A percentile compares a stretch with the other conserved stretches of the same genome.
Conservation (phyloP, 2,329 filamentous ascomycete genomes). For the Leptographium wingfieldii region DNA sequence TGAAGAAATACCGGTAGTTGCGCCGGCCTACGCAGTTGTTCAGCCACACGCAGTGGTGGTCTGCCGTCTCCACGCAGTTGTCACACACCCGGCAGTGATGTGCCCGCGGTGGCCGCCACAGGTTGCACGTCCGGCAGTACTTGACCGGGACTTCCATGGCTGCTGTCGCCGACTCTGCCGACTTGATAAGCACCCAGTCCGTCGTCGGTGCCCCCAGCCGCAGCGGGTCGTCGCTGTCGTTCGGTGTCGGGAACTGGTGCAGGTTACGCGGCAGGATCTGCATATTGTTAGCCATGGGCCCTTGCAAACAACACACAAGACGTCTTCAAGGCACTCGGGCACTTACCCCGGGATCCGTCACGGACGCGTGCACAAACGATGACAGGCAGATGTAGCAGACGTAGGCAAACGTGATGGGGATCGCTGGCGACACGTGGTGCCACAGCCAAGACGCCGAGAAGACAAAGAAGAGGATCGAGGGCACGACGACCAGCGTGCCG, state of each 20-base stretch:
- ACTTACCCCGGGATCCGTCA: conserved; percentile 82
- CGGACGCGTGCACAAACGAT: conserved; percentile 86
- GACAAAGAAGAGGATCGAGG: conserved; percentile 69
- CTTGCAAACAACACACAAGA: neutral
- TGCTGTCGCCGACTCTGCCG: conserved; percentile 58
- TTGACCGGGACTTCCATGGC: conserved; percentile 98
- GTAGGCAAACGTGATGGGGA: conserved; percentile 84
- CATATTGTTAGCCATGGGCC: neutral
- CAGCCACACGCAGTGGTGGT: conserved; percentile 97
- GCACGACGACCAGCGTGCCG: conserved; percentile 65
- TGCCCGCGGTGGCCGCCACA: conserved; percentile 90
- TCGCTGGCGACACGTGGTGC: conserved; percentile 73
- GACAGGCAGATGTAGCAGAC: conserved; percentile 83
- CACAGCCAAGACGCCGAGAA: conserved; percentile 80
- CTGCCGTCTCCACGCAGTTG: conserved; percentile 92
- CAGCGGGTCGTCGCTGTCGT: conserved; percentile 68
- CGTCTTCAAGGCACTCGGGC: too few species aligned
- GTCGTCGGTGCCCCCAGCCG: conserved; percentile 73
- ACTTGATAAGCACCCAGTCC: conserved; percentile 87
- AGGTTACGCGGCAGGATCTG: conserved; percentile 88
- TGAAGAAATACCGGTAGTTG: conserved; percentile 97
- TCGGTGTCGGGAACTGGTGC: conserved; percentile 69
- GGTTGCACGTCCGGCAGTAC: conserved; percentile 94
- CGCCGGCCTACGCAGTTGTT: conserved; percentile 96
- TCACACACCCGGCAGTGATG: conserved; percentile 96